Conservation (phyloP, 2,329 filamentous ascomycete genomes). For the Cladosporium sp. region DNA sequence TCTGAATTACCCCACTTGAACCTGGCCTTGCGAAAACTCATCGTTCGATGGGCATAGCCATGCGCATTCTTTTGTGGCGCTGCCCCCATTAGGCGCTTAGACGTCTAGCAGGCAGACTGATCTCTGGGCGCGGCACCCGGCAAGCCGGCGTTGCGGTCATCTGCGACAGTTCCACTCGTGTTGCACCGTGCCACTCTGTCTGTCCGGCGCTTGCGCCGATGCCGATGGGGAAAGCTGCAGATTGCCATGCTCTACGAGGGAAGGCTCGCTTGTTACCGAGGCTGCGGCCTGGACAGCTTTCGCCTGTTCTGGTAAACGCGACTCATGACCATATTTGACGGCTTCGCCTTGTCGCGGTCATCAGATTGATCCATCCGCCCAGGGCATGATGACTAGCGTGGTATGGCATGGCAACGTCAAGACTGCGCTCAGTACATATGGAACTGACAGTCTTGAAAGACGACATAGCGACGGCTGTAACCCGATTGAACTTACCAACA, state of each 20-base stretch:
- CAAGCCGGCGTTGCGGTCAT: not conserved
- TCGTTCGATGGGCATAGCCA: no score
- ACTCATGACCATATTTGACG: not conserved
- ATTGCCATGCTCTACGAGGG: not conserved
- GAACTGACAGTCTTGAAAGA: no score
- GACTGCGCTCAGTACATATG: no score
- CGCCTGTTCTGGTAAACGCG: not conserved
- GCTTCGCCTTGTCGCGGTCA: no score
- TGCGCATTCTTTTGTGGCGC: no score
- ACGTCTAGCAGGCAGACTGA: no score
- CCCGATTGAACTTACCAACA: no score
- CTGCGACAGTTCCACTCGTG: not conserved
- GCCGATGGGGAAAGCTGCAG: not conserved
- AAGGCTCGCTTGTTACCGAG: not conserved
- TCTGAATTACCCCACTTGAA: not conserved
- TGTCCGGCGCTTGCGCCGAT: not conserved
- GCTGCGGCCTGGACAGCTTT: not conserved
- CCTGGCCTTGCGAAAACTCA: not conserved
- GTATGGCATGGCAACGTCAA: no score
- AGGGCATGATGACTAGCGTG: no score
- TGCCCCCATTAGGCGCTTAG: no score
- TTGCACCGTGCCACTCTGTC: not conserved
- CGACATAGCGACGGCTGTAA: no score
- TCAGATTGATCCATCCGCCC: no score
- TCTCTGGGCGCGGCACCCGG: not conserved